Evolutionary conservation across 495 filamentous ascomycete genomes (phyloP), one percentile per base, ranked within the genome.

Genomic region (Recurvomyces mirabilis): DNA sequence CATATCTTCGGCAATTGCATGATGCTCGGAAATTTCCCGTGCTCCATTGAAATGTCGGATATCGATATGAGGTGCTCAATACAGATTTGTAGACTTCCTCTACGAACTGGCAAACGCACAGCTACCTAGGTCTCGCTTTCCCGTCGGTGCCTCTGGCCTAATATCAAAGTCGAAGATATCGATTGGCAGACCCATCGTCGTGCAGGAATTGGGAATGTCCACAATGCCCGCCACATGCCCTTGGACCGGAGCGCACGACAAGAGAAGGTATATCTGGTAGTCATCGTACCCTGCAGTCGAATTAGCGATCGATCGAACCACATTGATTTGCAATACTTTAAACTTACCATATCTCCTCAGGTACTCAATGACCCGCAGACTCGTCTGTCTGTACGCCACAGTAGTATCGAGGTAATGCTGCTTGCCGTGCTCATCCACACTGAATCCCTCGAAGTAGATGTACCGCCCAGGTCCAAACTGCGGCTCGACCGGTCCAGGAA

Each of bases 101-200:
- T 37, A 47, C 11, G 35, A 55, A 44, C 65, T 81, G 46, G 79
- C 74, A 60, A 82, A 84, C 15, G 84, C 85, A 61, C 86, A 93
- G 31, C 56, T 64, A 0, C 84, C 85, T 75, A 91, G 79, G 55
- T 93, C 83, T 49, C 68, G 54, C 65, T 71, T 73, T 58, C 77
- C 69, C 19, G 69, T 75, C 11, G 71, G 68, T 1, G 74, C 74
- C 25, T 72, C 68, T 0, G 87, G 85, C 41, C 77, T 74, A 49
- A 94, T 87, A 61, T 94, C 87, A 60, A 96, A 93, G 58, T 91
- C 86, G 54, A 94, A 94, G 40, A 96, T 94, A 67, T 96, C 88
- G 70, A 93, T 87, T 11, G 88, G 88, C 29, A 96, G 61, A 0
- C 87, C 84, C 40, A 94, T 65, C 2, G 88, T 94, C 22, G 85